These are phyloP conservation scores for Sabuloglossum arenarium DNA, from an alignment of 495 filamentous ascomycete species.

Conservation along the genomic window DNA sequence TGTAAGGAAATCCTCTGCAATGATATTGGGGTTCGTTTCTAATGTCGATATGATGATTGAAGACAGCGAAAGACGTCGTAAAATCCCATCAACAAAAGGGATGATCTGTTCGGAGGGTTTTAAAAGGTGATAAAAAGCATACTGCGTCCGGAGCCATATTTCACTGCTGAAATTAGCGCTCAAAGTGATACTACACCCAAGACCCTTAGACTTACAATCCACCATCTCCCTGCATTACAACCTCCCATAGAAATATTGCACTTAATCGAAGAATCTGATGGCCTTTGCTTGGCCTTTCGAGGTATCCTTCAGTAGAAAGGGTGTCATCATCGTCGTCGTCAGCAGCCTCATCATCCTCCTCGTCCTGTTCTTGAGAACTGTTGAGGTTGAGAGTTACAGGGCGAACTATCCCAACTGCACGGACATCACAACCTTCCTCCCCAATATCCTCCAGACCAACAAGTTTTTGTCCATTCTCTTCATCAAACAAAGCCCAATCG, in stretches of 20 bases:
- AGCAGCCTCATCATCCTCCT: background rate
- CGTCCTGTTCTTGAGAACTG: background rate
- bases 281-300: background rate
- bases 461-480: background rate
- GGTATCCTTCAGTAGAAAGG: background rate
- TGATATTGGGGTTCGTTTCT: background rate
- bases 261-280: background rate
- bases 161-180: background rate
- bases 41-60: background rate
- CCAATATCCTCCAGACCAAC: background rate
- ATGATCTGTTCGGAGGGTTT: background rate
- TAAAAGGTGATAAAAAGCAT: background rate
- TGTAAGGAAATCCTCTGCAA: background rate
- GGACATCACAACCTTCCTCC: background rate
- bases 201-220: background rate
- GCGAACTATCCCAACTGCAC: background rate
- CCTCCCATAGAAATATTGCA: background rate
- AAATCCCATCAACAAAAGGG: background rate
- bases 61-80: background rate
- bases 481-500: background rate
- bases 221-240: background rate
- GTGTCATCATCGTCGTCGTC: background rate
- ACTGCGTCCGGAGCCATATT: background rate
- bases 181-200: background rate
- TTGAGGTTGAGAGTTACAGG: background rate